phyloP scores from a whole-genome alignment of 805 yeast species.

The Sugiyamaella boreocaroliniensis region DNA sequence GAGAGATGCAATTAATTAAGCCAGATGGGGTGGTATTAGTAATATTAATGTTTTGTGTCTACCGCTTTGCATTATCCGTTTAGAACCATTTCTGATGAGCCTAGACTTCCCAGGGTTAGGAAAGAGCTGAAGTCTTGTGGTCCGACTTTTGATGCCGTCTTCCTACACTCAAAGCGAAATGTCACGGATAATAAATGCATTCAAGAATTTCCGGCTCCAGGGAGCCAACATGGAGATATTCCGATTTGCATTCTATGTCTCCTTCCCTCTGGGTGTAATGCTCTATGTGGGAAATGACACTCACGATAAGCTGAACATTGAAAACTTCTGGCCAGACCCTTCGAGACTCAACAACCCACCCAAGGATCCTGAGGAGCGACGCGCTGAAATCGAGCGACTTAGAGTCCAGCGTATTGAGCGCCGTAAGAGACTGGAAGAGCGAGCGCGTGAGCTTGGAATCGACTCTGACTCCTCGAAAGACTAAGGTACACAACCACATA shows the following conservation, averaged over 20 bases:
- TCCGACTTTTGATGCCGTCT: not conserved
- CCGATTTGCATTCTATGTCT: constrained; percentile 57
- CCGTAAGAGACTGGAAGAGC: constrained; percentile 65
- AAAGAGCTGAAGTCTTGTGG: not conserved
- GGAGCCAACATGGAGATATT: constrained; percentile 23
- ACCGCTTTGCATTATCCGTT: too few relatives aligned
- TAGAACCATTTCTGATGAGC: too few relatives aligned
- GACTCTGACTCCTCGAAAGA: not conserved
- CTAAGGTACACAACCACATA: too few relatives aligned
- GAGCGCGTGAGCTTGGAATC: constrained; percentile 63
- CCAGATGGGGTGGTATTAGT: too few relatives aligned
- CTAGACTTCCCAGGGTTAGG: too few relatives aligned
- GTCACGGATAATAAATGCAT: constrained; percentile 4
- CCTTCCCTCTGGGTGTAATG: constrained; percentile 89
- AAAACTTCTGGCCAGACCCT: constrained; percentile 97
- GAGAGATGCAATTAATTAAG: too few relatives aligned
- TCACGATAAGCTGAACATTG: constrained; percentile 79
- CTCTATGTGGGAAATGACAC: constrained; percentile 88
- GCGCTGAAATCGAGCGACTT: constrained; percentile 85
- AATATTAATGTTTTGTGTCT: too few relatives aligned
- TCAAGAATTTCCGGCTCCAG: constrained; percentile 14
- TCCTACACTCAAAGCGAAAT: not conserved
- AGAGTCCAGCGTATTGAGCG: constrained; percentile 67
- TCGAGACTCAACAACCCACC: constrained; percentile 85
- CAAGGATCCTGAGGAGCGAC: constrained; percentile 84